Evolutionary conservation across 441 rosid genomes (phyloP), one percentile per base, ranked within the genome.

Genomic region (Breynia disticha): DNA sequence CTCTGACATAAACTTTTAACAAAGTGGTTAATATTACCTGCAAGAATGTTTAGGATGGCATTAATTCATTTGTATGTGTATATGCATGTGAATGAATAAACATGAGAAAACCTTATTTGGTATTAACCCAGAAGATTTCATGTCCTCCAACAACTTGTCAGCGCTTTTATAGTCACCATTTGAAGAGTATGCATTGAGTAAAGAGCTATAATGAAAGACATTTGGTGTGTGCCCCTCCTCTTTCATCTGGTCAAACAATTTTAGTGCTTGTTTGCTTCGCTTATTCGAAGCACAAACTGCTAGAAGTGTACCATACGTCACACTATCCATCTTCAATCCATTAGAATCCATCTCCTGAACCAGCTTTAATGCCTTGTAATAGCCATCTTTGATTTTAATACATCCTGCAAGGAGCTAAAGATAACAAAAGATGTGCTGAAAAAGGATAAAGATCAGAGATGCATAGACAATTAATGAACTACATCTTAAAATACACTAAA

Each of bases 1-100:
- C 95, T 79, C 80, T 78, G 18, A 83, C 84, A 62, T 91, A 86
- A 10, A 78, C 98, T 73, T 91, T 91, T 42, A 91, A 71, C 62
- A 91, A 61, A 52, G 94, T 91, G 55, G 98, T 87, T 80, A 84
- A 65, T 64, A 86, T 75, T 59, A 91, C 94, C 98, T 91, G 83
- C 63, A 76, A 59, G 56, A 46, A 61, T 59, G 56, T 68, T 47
- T 59, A 69, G 19, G 35, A 61, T 11, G 18, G 60, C 17, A 47
- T 19, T 47, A 44, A 39, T 13, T 28, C 7, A 49, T 19, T 47
- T 46, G 35, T 28, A 28, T 28, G 35, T 28, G 8, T 2, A 28
- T 28, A 28, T 28, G 8, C 8, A 28, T 0, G 13, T 41, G 8
- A 4, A 28, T 0, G 13, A 9, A 66, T 39, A 59, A 65, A 60